phyloP scores from a whole-genome alignment of 225 moss, liverwort and hornwort species.

The Polytrichum commune region DNA sequence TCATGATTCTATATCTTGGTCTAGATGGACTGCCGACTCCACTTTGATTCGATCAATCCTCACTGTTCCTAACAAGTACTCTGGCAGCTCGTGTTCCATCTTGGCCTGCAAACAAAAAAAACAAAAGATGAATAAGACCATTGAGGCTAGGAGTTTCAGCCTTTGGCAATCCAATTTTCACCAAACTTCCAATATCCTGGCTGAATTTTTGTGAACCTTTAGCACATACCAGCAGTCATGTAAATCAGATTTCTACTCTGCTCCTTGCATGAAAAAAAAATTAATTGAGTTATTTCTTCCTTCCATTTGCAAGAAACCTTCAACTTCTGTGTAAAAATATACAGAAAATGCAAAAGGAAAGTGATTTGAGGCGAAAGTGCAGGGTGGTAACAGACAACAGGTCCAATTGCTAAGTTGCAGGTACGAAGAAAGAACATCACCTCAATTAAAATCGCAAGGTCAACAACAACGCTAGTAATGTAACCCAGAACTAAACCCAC shows the following conservation, averaged over 20 bases:
- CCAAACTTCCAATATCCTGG: no score
- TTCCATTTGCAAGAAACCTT: neutral
- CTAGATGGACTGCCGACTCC: slow-evolving; percentile 40
- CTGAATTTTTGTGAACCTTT: no score
- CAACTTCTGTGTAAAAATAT: neutral
- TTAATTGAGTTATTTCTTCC: no score
- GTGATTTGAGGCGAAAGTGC: neutral
- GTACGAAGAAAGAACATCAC: slow-evolving; percentile 20
- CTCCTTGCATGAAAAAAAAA: no score
- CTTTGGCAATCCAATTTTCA: no score
- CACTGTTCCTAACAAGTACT: slow-evolving; percentile 61
- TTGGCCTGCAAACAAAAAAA: slow-evolving; percentile 39
- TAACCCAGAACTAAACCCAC: slow-evolving; percentile 72
- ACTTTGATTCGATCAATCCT: slow-evolving; percentile 55
- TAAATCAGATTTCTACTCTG: no score
- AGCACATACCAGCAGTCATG: no score
- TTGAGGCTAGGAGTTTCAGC: no score
- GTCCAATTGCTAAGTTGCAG: neutral
- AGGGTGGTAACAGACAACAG: neutral
- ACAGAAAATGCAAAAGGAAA: neutral
- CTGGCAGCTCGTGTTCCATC: slow-evolving; percentile 52
- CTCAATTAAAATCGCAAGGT: slow-evolving; percentile 80
- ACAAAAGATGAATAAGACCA: neutral
- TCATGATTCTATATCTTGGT: no score
- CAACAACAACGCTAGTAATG: slow-evolving; percentile 65